phyloP scores from a whole-genome alignment of 805 yeast species.

The Barnettozyma populi region DNA sequence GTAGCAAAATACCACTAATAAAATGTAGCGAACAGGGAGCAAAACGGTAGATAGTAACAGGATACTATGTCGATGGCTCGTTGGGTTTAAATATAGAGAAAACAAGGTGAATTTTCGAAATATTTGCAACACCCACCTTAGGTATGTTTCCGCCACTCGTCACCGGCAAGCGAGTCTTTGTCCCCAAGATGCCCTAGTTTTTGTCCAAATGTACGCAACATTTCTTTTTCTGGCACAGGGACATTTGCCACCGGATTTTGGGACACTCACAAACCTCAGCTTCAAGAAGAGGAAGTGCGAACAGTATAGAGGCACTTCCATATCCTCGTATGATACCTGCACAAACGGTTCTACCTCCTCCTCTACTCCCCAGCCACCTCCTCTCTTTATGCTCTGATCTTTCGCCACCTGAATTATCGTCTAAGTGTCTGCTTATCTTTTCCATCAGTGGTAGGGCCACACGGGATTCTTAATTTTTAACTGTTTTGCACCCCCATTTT shows the following conservation, averaged over 20 bases:
- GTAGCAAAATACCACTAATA: too few species aligned
- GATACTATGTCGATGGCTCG: not conserved
- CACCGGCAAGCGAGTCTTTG: not conserved
- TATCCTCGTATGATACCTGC: not conserved
- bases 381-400: not conserved
- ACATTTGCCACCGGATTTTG: not conserved
- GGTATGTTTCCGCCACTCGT: not conserved
- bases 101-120: not conserved
- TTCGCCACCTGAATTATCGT: not conserved
- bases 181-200: not conserved
- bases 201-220: not conserved
- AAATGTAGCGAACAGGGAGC: too few species aligned
- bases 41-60: not conserved
- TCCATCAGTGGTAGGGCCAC: constrained; percentile 23
- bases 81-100: not conserved
- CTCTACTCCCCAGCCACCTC: not conserved
- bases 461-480: not conserved
- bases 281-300: not conserved
- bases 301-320: not conserved
- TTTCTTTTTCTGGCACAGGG: not conserved
- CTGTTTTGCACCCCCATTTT: not conserved
- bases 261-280: not conserved
- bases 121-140: not conserved
- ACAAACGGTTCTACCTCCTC: not conserved
- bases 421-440: constrained; percentile 14